phyloP scores from a whole-genome alignment of 75 land plant species.

The Selaginella moellendorffii region DNA sequence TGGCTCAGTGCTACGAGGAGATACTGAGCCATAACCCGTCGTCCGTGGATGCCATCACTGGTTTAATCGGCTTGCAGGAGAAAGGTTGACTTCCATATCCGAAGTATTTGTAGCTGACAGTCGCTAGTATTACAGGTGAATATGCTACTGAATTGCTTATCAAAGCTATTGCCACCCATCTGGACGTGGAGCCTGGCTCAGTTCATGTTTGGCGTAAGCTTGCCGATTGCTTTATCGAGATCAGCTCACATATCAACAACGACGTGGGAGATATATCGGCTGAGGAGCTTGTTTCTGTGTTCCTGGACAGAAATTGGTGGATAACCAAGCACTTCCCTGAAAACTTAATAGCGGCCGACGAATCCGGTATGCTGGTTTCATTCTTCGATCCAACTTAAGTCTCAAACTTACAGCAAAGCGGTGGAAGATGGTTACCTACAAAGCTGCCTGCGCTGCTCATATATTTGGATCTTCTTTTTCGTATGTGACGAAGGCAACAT shows the following conservation, averaged over 20 bases:
- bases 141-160: neutral
- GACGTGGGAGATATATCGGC: neutral
- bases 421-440: neutral
- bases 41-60: neutral
- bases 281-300: neutral
- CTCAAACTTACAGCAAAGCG: no score
- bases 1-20: neutral
- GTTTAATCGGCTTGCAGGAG: neutral
- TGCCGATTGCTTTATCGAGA: neutral
- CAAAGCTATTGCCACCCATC: neutral
- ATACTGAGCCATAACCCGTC: neutral
- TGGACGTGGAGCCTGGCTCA: neutral
- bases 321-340: neutral
- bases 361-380: neutral
- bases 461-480: neutral
- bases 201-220: neutral
- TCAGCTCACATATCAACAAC: neutral
- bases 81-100: neutral
- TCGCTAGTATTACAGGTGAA: conserved; percentile 1
- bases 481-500: neutral
- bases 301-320: neutral
- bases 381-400: no score
- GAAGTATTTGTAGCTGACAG: no score
- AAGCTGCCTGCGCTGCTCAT: neutral
- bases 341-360: neutral